Conservation (phyloP, 345 rosid species). For the Nephelium lappaceum region DNA sequence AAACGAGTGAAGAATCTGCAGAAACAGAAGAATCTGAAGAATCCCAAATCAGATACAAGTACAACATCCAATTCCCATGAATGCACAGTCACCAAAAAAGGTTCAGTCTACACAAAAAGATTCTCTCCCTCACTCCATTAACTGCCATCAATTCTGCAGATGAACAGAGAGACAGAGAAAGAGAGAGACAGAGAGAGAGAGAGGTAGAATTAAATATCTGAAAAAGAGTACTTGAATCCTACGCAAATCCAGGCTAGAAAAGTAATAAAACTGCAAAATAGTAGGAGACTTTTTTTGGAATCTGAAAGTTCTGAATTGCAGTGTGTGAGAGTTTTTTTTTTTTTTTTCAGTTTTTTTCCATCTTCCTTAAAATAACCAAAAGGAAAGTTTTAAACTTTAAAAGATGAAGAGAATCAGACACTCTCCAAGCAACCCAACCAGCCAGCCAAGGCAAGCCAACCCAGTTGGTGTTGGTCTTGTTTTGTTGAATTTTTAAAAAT, state of each 20-base stretch:
- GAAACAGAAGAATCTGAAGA: conserved; percentile 42
- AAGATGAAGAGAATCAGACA: neutral
- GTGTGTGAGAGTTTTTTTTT: neutral
- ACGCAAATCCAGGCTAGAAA: conserved; percentile 30
- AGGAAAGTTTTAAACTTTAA: neutral
- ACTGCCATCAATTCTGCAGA: conserved; percentile 28
- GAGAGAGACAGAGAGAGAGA: conserved; percentile 4
- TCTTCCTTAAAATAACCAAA: conserved; percentile 19
- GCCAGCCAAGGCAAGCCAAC: neutral
- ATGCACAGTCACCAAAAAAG: conserved; percentile 27
- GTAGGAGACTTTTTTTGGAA: conserved; percentile 16
- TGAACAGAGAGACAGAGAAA: conserved; percentile 16
- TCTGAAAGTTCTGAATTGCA: neutral
- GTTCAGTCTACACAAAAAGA: conserved; percentile 18
- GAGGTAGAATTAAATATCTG: neutral
- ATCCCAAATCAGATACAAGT: conserved; percentile 41
- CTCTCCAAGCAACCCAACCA: neutral
- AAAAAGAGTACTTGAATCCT: conserved; percentile 32
- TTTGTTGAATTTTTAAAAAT: conserved; percentile 27
- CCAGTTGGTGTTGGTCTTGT: conserved; percentile 4
- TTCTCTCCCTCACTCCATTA: conserved; percentile 22
- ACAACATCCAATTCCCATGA: conserved; percentile 34
- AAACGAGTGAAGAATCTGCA: conserved; percentile 39
- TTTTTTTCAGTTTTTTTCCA: neutral
- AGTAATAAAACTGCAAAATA: conserved; percentile 12